phyloP scores from a whole-genome alignment of 2,329 filamentous ascomycete species.

The Pseudogymnoascus pannorum region DNA sequence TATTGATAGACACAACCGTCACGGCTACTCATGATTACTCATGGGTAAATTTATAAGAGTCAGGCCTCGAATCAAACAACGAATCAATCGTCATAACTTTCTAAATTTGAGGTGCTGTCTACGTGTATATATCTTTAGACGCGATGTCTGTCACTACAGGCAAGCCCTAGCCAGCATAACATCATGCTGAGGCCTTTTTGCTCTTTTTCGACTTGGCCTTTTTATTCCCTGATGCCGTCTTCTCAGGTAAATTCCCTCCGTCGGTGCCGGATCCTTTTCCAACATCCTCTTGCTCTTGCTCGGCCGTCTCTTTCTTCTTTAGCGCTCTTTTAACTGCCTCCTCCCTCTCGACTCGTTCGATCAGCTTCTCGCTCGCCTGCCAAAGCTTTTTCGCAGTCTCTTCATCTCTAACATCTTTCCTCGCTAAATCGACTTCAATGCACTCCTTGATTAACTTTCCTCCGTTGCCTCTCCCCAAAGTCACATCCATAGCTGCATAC shows the following conservation, averaged over 20 bases:
- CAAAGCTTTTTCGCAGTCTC: conserved; percentile 76
- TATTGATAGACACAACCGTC: not conserved
- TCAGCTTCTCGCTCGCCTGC: conserved; percentile 79
- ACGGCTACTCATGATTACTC: not conserved
- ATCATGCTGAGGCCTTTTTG: not conserved
- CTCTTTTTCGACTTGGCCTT: not conserved
- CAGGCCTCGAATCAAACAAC: not conserved
- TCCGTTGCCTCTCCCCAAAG: conserved; percentile 56
- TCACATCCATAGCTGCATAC: conserved; percentile 75
- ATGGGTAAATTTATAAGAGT: no score
- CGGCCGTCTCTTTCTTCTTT: conserved; percentile 33
- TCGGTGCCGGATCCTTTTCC: conserved; percentile 9
- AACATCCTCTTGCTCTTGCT: conserved; percentile 24
- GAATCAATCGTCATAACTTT: not conserved
- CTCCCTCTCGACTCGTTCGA: conserved; percentile 75
- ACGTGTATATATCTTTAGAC: not conserved
- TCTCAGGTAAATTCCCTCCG: not conserved
- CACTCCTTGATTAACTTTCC: conserved; percentile 85
- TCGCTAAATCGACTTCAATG: conserved; percentile 62
- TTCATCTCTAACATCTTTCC: conserved; percentile 71
- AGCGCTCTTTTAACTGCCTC: conserved; percentile 49
- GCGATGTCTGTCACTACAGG: not conserved
- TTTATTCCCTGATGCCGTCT: conserved; percentile 3
- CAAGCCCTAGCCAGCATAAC: not conserved
- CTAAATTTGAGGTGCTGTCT: not conserved